Evolutionary conservation across 805 yeast species (phyloP), one percentile per base, ranked within the genome.

Genomic region (Ogataea populi-albae): DNA sequence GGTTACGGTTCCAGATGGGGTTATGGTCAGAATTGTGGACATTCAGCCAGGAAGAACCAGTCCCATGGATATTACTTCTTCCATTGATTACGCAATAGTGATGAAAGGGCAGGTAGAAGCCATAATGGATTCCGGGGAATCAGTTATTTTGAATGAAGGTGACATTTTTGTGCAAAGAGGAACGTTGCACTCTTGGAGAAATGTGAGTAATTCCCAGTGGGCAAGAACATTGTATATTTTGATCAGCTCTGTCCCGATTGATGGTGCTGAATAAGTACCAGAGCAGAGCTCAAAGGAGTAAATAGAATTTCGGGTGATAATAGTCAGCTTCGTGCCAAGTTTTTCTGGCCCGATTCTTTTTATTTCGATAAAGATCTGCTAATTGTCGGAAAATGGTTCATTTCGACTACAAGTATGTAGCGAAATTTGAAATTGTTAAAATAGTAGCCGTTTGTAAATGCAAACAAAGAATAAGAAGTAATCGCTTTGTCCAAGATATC

Each of bases 151-250:
- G 23, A 33, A 17, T 8, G 37, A 33, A 16, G 37, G 37, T n/a
- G 37, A 33, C 20, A 33, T 33, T 12, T 33, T 33, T 26, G 31
- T 33, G 21, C 37, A 33, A 21, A 26, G 37, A 19, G 37, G 26
- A 7, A 33, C 37, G 7, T 26, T 33, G 37, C 37, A 33, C 21
- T 30, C 37, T 10, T 33, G 37, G 37, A 33, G 37, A 26, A 33
- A 33, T 14, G 22, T 23, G n/a, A 33, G 37, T 11, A 14, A 26
- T n/a, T 26, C 37, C 14, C 26, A 26, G 12, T 33, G 37, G 37
- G 37, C 37, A 11, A 18, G 37, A 5, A 33, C 27, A 31, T 21
- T 33, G 9, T 33, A 33, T 17, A 26, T 33, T 10, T 14, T 33
- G 5, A 31, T 33, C 10, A 33, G 37, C 22, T 5, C 31, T 18